A percentile compares a stretch with the other conserved stretches of the same genome.
phyloP scores from a whole-genome alignment of 1,284 basidiomycete genomes.

The Farysia itapuensis region DNA sequence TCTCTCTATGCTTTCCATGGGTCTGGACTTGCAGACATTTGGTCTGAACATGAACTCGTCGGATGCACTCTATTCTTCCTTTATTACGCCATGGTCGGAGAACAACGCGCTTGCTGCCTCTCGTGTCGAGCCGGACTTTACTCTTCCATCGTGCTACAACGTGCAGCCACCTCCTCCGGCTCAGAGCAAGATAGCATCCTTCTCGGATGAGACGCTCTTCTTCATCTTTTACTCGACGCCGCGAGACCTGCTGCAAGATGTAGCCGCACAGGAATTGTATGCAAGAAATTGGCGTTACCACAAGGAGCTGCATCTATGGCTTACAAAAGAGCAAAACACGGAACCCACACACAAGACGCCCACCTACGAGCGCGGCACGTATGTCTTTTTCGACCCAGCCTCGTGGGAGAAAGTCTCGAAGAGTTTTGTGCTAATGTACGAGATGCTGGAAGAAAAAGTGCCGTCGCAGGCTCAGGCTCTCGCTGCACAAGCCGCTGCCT shows the following conservation, averaged over 20 bases:
- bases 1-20: constrained; percentile 79
- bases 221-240: constrained; percentile 98
- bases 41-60: constrained; percentile 84
- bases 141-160: constrained; percentile 88
- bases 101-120: constrained; percentile 78
- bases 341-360: constrained; percentile 80
- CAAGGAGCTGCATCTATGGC: constrained; percentile 90
- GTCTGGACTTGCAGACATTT: constrained; percentile 88
- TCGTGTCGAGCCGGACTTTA: constrained; percentile 79
- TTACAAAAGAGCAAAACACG: constrained; percentile 86
- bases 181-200: constrained; percentile 80
- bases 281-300: constrained; percentile 98
- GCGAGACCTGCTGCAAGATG: constrained; percentile 87
- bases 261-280: constrained; percentile 93
- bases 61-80: constrained; percentile 85
- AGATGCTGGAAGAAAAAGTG: constrained; percentile 80
- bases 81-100: constrained; percentile 96
- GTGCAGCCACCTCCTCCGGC: constrained; percentile 88
- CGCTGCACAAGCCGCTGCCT: constrained; percentile 26
- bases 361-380: constrained; percentile 84
- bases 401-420: constrained; percentile 76
- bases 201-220: constrained; percentile 96
- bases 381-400: constrained; percentile 89
- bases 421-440: constrained; percentile 79
- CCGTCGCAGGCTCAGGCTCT: constrained; percentile 35